These are phyloP conservation scores for Alternaria solani DNA, from an alignment of 2,329 filamentous ascomycete species.

Conservation along the genomic window DNA sequence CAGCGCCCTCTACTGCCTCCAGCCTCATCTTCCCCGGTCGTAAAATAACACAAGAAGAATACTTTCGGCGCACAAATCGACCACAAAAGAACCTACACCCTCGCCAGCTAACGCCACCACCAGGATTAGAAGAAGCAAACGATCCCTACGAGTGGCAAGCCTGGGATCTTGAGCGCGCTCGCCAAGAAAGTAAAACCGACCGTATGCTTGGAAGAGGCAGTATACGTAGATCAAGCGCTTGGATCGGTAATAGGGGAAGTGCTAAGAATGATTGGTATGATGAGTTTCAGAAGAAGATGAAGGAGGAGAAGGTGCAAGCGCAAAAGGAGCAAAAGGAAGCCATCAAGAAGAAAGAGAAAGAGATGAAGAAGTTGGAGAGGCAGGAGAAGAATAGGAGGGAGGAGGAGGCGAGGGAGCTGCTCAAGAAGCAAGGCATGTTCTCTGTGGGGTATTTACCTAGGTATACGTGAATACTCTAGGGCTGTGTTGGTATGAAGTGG, in stretches of 20 bases:
- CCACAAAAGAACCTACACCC: background rate
- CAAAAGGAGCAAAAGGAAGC: background rate
- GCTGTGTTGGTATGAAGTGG: background rate
- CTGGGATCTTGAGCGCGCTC: background rate
- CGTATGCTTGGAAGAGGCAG: background rate
- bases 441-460: background rate
- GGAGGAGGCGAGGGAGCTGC: background rate
- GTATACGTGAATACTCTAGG: background rate
- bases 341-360: background rate
- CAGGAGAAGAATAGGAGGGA: background rate
- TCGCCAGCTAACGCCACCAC: background rate
- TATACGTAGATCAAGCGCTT: background rate
- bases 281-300: background rate
- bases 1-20: background rate
- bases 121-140: background rate
- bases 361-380: background rate
- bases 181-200: background rate
- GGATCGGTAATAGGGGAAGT: background rate
- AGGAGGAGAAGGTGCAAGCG: constrained; percentile 1
- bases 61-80: constrained; percentile 7
- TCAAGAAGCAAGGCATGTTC: background rate
- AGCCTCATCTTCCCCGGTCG: constrained; percentile 4
- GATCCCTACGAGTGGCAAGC: constrained; percentile 12
- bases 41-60: background rate
- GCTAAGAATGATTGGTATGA: background rate